A percentile compares a stretch with the other conserved stretches of the same genome.
These are phyloP conservation scores for Kernera saxatilis DNA, from an alignment of 345 rosid genomes.

Conservation along the genomic window DNA sequence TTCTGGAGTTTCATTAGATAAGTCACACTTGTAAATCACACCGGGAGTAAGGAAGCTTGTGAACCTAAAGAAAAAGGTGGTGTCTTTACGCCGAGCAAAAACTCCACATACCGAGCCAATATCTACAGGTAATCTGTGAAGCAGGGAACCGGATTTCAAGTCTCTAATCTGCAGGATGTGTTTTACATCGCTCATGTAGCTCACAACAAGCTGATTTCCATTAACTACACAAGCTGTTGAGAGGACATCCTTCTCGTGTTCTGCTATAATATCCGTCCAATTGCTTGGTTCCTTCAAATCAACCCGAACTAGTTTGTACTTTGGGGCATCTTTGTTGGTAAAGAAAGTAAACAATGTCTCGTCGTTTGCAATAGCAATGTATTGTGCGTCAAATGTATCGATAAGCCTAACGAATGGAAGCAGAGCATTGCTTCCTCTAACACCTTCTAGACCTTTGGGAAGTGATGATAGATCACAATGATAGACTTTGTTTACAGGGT, in stretches of 20 bases:
- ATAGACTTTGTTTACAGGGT: conserved; percentile 78
- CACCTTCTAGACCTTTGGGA: conserved; percentile 61
- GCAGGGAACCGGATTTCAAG: conserved; percentile 60
- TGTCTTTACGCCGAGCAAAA: conserved; percentile 64
- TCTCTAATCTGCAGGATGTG: conserved; percentile 77
- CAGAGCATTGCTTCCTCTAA: conserved; percentile 36
- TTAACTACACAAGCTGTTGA: conserved; percentile 63
- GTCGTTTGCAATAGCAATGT: conserved; percentile 63
- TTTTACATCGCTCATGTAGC: conserved; percentile 89
- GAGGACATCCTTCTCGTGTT: conserved; percentile 77
- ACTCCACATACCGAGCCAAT: conserved; percentile 68
- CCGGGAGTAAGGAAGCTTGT: conserved; percentile 88
- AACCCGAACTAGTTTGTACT: conserved; percentile 70
- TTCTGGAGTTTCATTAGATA: conserved; percentile 45
- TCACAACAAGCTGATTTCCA: conserved; percentile 58
- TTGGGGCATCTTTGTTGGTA: conserved; percentile 83
- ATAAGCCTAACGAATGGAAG: conserved; percentile 84
- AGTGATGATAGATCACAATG: conserved; percentile 65
- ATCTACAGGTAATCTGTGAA: conserved; percentile 71
- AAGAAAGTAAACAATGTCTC: conserved; percentile 62
- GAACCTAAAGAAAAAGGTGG: conserved; percentile 52
- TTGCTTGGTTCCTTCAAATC: conserved; percentile 66
- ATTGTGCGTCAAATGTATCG: conserved; percentile 63
- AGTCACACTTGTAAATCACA: conserved; percentile 69
- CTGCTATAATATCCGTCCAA: conserved; percentile 74